A percentile compares a stretch with the other conserved stretches of the same genome.
phyloP scores from a whole-genome alignment of 805 yeast species.

The Yamadazyma laniorum region DNA sequence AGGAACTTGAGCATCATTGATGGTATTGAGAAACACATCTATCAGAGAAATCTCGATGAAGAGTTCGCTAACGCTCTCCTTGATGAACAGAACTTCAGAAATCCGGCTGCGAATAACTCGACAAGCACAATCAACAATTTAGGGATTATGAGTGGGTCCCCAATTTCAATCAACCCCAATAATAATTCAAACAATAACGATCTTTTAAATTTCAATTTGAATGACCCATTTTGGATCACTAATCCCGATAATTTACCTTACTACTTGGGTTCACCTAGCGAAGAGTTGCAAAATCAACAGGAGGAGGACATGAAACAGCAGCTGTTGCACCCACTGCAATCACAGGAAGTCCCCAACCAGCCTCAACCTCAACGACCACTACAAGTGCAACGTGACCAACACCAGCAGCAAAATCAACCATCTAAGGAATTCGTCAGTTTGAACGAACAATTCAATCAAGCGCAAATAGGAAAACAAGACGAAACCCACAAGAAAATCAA shows the following conservation, averaged over 20 bases:
- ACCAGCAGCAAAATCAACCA: constrained; percentile 10
- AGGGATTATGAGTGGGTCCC: constrained; percentile 2
- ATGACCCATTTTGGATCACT: constrained; percentile 53
- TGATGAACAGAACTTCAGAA: neutral
- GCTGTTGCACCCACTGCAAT: too few species aligned
- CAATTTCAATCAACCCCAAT: constrained; percentile 1
- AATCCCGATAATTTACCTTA: constrained; percentile 47
- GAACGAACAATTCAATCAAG: constrained; percentile 6
- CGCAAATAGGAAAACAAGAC: neutral
- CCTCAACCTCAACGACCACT: neutral
- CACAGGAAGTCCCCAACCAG: neutral
- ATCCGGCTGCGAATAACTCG: neutral
- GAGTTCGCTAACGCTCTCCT: neutral
- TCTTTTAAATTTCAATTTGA: constrained; percentile 28
- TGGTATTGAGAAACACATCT: constrained; percentile 20
- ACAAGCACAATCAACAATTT: neutral
- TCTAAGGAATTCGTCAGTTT: constrained; percentile 3
- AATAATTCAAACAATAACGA: constrained; percentile 38
- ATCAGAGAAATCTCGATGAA: constrained; percentile 3
- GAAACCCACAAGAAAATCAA: constrained; percentile 9
- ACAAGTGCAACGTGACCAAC: neutral
- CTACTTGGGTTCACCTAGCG: constrained; percentile 29
- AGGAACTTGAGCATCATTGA: constrained; percentile 29
- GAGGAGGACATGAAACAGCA: constrained; percentile 10
- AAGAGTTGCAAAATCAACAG: constrained; percentile 16